Evolutionary conservation across 257 asterid species (phyloP).

Genomic region (Hygrophila difformis): DNA sequence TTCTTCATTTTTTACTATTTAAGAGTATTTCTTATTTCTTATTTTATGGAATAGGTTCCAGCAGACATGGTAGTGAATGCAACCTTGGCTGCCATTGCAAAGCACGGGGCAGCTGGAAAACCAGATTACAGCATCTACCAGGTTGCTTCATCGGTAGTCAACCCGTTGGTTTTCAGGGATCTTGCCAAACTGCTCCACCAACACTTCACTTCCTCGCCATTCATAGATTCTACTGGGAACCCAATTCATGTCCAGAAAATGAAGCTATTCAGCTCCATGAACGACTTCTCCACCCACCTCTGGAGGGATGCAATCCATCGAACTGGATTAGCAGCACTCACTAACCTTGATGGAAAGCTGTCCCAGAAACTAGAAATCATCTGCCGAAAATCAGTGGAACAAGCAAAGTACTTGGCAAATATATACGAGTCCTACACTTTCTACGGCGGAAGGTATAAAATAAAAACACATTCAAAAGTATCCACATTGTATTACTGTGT

Average conservation of each 20-base stretch:
- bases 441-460: slow-evolving; percentile 73
- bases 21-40: no score
- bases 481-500: not conserved
- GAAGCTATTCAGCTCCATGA: slow-evolving; percentile 83
- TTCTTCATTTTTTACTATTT: no score
- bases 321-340: slow-evolving; percentile 40
- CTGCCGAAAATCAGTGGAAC: slow-evolving; percentile 81
- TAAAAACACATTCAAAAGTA: not conserved
- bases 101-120: slow-evolving; percentile 65
- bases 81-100: slow-evolving; percentile 91
- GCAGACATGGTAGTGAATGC: slow-evolving; percentile 98
- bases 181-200: slow-evolving; percentile 33
- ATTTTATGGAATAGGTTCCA: slow-evolving; percentile 92
- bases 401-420: slow-evolving; percentile 72
- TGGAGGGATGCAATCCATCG: slow-evolving; percentile 58
- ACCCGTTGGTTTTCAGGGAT: slow-evolving; percentile 9
- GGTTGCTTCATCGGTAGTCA: slow-evolving; percentile 83
- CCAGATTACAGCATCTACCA: slow-evolving; percentile 31
- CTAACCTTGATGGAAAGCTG: slow-evolving; percentile 42
- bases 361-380: slow-evolving; percentile 51
- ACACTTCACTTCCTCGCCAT: slow-evolving; percentile 61
- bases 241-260: slow-evolving; percentile 63
- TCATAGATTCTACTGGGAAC: slow-evolving; percentile 59
- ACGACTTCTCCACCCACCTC: slow-evolving; percentile 71
- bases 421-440: slow-evolving; percentile 84